Evolutionary conservation across 2,329 filamentous ascomycete species (phyloP).

Genomic region (Dactylellina parvicollis): DNA sequence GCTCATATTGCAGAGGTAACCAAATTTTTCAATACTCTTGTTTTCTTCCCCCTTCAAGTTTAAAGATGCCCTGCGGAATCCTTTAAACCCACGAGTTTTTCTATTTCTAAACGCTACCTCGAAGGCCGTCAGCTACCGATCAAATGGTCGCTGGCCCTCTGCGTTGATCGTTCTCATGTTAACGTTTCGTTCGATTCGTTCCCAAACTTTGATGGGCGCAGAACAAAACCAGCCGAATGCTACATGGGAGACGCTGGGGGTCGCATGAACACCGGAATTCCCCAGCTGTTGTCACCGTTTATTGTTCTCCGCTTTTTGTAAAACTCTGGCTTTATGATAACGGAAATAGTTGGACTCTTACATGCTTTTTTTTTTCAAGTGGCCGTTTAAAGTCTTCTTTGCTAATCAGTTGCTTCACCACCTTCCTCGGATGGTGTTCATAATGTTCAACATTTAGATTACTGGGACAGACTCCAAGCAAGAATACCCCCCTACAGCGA

Average conservation of each 20-base stretch:
- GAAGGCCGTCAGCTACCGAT: too few relatives aligned
- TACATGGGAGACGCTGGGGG: too few relatives aligned
- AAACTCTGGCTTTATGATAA: not conserved
- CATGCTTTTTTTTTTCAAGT: conserved; percentile 1
- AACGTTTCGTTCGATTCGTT: too few relatives aligned
- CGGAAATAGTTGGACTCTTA: not conserved
- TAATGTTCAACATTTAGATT: conserved; percentile 25
- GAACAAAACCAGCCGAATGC: too few relatives aligned
- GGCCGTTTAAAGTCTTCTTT: not conserved
- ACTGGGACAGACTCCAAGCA: conserved; percentile 50
- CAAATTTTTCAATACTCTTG: not conserved
- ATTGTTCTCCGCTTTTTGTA: not conserved
- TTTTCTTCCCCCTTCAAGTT: not conserved
- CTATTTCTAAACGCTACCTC: too few relatives aligned
- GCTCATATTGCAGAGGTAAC: conserved; percentile 49
- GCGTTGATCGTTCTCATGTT: too few relatives aligned
- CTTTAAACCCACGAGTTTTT: too few relatives aligned
- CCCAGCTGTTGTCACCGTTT: not conserved
- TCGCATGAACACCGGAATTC: too few relatives aligned
- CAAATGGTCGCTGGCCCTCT: too few relatives aligned
- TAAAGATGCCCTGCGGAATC: too few relatives aligned
- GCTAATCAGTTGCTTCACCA: conserved; percentile 17
- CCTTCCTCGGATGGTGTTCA: conserved; percentile 14
- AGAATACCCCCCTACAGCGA: conserved; percentile 43
- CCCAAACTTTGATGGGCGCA: too few relatives aligned